Base-by-base conservation (phyloP, 2,329 filamentous ascomycete species). In the Thelonectria discophora region DNA sequence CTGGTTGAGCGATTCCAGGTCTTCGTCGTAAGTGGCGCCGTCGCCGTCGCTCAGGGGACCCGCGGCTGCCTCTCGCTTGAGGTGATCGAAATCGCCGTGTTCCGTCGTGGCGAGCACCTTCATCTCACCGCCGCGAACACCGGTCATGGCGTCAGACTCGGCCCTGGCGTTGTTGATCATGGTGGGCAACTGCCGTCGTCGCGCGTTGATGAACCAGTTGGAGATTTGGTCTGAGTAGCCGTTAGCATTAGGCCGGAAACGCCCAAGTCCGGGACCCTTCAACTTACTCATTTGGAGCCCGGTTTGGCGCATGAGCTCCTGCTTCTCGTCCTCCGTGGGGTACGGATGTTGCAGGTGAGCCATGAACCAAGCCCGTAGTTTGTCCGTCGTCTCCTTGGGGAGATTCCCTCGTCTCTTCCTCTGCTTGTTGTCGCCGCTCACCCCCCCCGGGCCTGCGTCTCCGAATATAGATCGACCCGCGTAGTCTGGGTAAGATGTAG, bases 331-430 rank as follows among this genome's bases (percentile, higher is more conserved):
- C 75, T 96, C 92, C 5, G 88, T 93, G 1, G 93, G 93, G 74
- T 97, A 97, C 0, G 93, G 92, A 72, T 95, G 92, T 62, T 88
- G 82, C 8, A 93, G 77, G 75, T 95, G 90, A n/a, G 84, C 83
- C 53, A 88, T 78, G 67, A 96, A 94, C 93, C 93, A 97, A 0
- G 86, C 81, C 55, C 91, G 87, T 42, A 97, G 81, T 67, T 91
- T 89, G 73, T 94, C 91, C 0, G 93, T 97, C 0, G 92, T 92
- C 56, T 93, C 90, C 73, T 96, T 96, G n/a, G 93, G 93, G 3
- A 97, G 82, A 72, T 97, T 97, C 1, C 93, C 93, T 40, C 93
- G 85, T 54, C 93, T 84, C 74, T 87, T 89, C 32, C 86, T 79
- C 66, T 82, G 82, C 73, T 84, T 86, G 60, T 72, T 78, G 58